Evolutionary conservation across 2,329 filamentous ascomycete genomes (phyloP), one percentile per base, ranked within the genome.

Genomic region (Westerdykella ornata): DNA sequence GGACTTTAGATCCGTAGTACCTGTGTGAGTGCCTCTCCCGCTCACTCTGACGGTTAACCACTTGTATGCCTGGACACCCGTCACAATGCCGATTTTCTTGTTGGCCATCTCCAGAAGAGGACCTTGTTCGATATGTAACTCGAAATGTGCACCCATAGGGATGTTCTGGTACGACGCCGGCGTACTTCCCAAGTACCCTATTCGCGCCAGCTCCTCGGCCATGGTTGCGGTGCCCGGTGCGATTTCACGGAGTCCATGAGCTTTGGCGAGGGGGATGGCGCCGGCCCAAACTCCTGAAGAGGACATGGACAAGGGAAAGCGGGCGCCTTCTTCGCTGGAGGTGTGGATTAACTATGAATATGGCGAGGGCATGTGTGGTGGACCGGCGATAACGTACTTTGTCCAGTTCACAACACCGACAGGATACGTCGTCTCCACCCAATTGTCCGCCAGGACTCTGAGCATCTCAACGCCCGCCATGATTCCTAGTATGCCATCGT

Each of bases 121-220:
- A 0, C 85, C 85, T 60, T 94, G 88, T 60, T 94, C 87, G 39
- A 90, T 90, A 57, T 92, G 86, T 8, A 92, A 72, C 62, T 90
- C 85, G 54, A 90, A 89, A 62, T 90, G 85, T 0, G 84, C 85
- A 1, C 78, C 82, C 66, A 88, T 79, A 0, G 82, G 83, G 13
- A 74, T 77, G 22, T 72, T 68, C 46, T 74, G 69, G 59, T 82
- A 72, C 39, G 72, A 78, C 16, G 77, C 76, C 7, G 75, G 72
- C 0, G 72, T 65, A 0, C 64, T 51, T 12, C 85, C 85, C 0
- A 87, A 66, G 48, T 85, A 88, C 1, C 81, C 80, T 38, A 88
- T 88, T 12, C 82, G 74, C 56, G 84, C 70, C 0, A 92, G 73
- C 46, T 88, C 84, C 0, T 71, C 76, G 52, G 74, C 81, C 73